phyloP scores from a whole-genome alignment of 805 yeast genomes.

The Ogataea pignaliae region DNA sequence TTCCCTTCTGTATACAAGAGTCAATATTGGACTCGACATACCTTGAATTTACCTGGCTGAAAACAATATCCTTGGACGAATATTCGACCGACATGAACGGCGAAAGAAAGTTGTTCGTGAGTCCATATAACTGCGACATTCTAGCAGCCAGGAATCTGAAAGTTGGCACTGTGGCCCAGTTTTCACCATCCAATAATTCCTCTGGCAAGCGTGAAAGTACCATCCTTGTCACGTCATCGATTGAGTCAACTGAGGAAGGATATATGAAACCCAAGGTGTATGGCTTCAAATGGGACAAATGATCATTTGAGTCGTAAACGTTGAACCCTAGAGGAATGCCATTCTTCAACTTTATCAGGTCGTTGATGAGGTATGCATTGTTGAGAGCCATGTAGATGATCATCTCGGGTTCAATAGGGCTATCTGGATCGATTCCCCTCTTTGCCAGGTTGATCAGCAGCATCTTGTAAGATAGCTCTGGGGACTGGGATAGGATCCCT shows the following conservation, averaged over 20 bases:
- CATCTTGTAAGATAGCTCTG: constrained; percentile 35
- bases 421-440: constrained; percentile 45
- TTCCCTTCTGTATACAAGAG: constrained; percentile 29
- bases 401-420: constrained; percentile 40
- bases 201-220: constrained; percentile 8
- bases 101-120: constrained; percentile 34
- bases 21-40: constrained; percentile 33
- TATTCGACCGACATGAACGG: constrained; percentile 46
- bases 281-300: constrained; percentile 10
- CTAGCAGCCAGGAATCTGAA: constrained; percentile 53
- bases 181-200: constrained; percentile 8
- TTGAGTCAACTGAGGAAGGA: not conserved
- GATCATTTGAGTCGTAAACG: constrained; percentile 33
- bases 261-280: constrained; percentile 10
- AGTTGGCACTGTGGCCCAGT: constrained; percentile 56
- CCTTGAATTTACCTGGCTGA: constrained; percentile 36
- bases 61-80: constrained; percentile 39
- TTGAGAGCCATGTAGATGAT: constrained; percentile 35
- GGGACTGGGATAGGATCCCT: constrained; percentile 29
- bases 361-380: constrained; percentile 35
- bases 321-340: constrained; percentile 42
- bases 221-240: constrained; percentile 4
- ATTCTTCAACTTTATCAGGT: constrained; percentile 39
- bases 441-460: constrained; percentile 42
- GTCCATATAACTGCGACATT: constrained; percentile 40